Percentiles rank a stretch among this genome's conserved stretches.
Evolutionary conservation across 176 grass and related monocot genomes (phyloP).

Genomic region (Phyllostachys edulis): DNA sequence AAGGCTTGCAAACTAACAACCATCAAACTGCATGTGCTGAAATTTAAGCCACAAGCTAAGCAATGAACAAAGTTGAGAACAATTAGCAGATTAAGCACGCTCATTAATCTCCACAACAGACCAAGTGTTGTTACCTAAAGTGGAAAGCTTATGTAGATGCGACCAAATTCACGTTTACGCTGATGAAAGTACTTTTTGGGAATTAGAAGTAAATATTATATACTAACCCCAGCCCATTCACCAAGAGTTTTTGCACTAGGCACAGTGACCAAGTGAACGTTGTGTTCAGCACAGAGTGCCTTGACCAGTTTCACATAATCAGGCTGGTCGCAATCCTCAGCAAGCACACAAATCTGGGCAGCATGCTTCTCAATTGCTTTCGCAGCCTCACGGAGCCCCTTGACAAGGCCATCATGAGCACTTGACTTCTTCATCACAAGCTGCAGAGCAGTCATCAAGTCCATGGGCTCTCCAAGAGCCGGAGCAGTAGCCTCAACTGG

Average conservation of each 20-base stretch:
- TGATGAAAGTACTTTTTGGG: no score
- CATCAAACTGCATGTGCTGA: not conserved
- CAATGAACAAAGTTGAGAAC: not conserved
- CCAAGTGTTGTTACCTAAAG: no score
- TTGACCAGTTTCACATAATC: conserved; percentile 66
- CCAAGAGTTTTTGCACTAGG: conserved; percentile 58
- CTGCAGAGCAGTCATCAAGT: conserved; percentile 64
- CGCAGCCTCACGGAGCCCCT: conserved; percentile 51
- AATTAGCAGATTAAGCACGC: not conserved
- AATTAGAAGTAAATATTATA: no score
- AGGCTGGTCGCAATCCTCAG: conserved; percentile 63
- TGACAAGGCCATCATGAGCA: conserved; percentile 53
- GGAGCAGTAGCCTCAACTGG: conserved; percentile 38
- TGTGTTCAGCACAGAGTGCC: conserved; percentile 63
- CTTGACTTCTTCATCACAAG: conserved; percentile 57
- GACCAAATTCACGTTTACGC: not conserved
- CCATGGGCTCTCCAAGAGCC: conserved; percentile 61
- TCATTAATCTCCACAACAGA: no score
- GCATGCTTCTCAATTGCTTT: conserved; percentile 69
- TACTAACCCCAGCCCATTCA: conserved; percentile 47
- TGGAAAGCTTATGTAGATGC: not conserved
- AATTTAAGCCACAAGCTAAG: not conserved
- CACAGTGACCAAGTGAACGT: conserved; percentile 62
- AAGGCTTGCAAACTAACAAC: not conserved
- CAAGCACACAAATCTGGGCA: conserved; percentile 49